These are phyloP conservation scores for Ogataea populi-albae DNA, from an alignment of 805 yeast genomes.

Conservation along the genomic window DNA sequence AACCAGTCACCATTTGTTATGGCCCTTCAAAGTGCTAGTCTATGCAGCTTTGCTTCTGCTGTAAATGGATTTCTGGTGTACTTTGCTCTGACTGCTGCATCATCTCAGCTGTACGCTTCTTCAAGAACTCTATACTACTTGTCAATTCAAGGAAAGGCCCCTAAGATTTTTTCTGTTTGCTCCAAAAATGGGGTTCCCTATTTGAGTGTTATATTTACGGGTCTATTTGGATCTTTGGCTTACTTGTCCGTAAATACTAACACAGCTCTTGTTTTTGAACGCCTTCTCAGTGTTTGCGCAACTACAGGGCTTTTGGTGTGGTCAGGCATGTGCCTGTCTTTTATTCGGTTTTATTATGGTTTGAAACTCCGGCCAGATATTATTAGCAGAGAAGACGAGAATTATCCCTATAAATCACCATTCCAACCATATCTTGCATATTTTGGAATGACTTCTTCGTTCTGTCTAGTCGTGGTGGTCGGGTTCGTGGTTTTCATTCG, in stretches of 20 bases:
- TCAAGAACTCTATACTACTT: conserved; percentile 55
- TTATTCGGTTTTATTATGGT: conserved; percentile 52
- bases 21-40: conserved; percentile 51
- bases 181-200: conserved; percentile 70
- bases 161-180: conserved; percentile 57
- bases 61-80: conserved; percentile 52
- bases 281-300: conserved; percentile 64
- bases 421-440: conserved; percentile 55
- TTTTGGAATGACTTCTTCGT: conserved; percentile 44
- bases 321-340: conserved; percentile 63
- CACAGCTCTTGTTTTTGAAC: conserved; percentile 63
- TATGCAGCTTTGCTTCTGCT: conserved; percentile 48
- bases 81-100: conserved; percentile 56
- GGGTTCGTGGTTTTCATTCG: conserved; percentile 52
- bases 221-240: conserved; percentile 57
- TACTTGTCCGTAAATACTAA: conserved; percentile 55
- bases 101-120: conserved; percentile 59
- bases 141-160: conserved; percentile 57
- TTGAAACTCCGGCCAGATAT: conserved; percentile 54
- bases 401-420: conserved; percentile 55
- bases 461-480: conserved; percentile 41
- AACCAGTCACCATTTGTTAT: conserved; percentile 57
- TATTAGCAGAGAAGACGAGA: conserved; percentile 48
- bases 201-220: conserved; percentile 62
- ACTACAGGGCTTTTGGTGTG: conserved; percentile 78